Percentiles rank a stretch among this genome's conserved stretches.
Evolutionary conservation across 495 filamentous ascomycete species (phyloP).

Genomic region (Aspergillus campestris): DNA sequence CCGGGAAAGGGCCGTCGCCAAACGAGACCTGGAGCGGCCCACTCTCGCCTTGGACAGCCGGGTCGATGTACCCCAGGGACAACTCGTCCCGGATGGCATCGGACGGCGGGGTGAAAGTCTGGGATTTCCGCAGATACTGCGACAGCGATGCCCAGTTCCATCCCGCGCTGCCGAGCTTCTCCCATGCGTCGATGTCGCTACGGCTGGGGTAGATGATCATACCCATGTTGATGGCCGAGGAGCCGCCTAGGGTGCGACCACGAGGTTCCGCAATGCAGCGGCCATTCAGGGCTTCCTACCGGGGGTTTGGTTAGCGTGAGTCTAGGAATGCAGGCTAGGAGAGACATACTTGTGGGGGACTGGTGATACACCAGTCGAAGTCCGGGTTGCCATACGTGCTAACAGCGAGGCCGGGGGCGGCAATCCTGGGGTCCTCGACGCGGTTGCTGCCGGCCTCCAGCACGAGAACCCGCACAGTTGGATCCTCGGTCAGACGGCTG

Average conservation of each 20-base stretch:
- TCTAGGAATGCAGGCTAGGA: neutral
- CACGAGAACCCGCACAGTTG: conserved; percentile 33
- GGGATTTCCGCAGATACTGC: conserved; percentile 29
- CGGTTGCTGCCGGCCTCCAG: conserved; percentile 42
- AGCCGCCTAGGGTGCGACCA: conserved; percentile 48
- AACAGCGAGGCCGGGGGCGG: conserved; percentile 29
- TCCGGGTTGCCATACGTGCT: conserved; percentile 32
- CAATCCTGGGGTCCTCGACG: conserved; percentile 29
- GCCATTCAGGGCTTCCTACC: conserved; percentile 16
- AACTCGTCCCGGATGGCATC: conserved; percentile 1
- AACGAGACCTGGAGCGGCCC: conserved; percentile 36
- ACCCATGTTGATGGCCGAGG: conserved; percentile 44
- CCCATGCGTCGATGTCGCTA: conserved; percentile 40
- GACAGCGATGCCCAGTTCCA: conserved; percentile 41
- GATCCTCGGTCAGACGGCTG: conserved; percentile 37
- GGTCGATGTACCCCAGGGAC: conserved; percentile 20
- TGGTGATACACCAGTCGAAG: conserved; percentile 45
- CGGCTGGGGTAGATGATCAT: conserved; percentile 36
- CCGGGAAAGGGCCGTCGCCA: conserved; percentile 23
- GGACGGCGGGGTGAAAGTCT: conserved; percentile 7
- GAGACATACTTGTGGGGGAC: conserved; percentile 39
- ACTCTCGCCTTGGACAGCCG: conserved; percentile 16
- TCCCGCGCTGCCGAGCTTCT: conserved; percentile 38
- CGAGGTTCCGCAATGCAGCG: conserved; percentile 22
- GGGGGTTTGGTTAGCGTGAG: neutral